These are phyloP conservation scores for Lentinula sp. DNA, from an alignment of 768 basidiomycete species.

Conservation along the genomic window DNA sequence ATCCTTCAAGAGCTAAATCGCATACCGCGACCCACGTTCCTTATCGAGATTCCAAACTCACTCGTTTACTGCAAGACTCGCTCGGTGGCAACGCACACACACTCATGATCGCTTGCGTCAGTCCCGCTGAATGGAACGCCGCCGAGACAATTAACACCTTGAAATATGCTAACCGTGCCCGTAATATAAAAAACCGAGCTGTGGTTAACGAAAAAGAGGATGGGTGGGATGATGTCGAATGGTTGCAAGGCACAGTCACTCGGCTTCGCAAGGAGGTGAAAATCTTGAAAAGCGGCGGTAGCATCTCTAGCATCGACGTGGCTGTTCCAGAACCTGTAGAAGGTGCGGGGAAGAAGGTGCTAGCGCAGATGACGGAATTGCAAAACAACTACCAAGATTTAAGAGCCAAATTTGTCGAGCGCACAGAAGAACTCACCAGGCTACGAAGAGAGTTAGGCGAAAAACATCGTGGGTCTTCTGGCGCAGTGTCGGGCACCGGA, in stretches of 20 bases:
- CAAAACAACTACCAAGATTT: constrained; percentile 84
- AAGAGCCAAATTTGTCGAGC: constrained; percentile 78
- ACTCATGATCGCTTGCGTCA: constrained; percentile 98
- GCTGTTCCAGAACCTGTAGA: constrained; percentile 34
- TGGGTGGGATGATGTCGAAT: constrained; percentile 98
- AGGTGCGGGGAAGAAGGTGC: constrained; percentile 67
- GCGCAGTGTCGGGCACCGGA: constrained; percentile 60
- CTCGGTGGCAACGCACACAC: constrained; percentile 97
- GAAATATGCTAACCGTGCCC: constrained; percentile 95
- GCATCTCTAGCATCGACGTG: constrained; percentile 17
- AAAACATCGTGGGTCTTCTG: constrained; percentile 54
- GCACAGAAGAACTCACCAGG: constrained; percentile 82
- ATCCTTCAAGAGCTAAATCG: constrained; percentile 82
- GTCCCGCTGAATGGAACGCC: constrained; percentile 92
- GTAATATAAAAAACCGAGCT: constrained; percentile 95
- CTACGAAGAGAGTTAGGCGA: constrained; percentile 76
- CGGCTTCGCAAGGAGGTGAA: constrained; percentile 88
- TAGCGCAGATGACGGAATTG: constrained; percentile 77
- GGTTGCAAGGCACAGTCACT: constrained; percentile 83
- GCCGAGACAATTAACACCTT: constrained; percentile 92
- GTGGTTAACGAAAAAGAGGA: constrained; percentile 92
- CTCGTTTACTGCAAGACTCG: constrained; percentile 92
- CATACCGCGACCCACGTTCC: constrained; percentile 87
- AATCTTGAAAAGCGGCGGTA: constrained; percentile 58
- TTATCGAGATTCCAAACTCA: constrained; percentile 98